Percentiles rank a stretch among this genome's conserved stretches.
These are phyloP conservation scores for Sporormia fimetaria DNA, from an alignment of 495 filamentous ascomycete genomes.

Conservation along the genomic window DNA sequence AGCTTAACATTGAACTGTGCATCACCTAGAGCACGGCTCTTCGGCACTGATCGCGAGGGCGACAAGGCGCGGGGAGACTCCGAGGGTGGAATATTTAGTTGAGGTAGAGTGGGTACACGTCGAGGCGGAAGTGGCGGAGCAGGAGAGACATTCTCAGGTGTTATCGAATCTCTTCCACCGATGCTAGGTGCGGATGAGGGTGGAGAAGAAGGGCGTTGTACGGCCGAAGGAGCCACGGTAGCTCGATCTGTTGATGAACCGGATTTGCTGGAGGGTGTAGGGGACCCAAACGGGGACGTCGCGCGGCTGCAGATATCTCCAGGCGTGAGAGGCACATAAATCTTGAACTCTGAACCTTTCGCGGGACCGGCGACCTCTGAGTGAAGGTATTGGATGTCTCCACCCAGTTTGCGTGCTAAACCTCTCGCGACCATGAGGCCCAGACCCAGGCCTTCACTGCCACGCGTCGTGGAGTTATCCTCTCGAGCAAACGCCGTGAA, in stretches of 20 bases:
- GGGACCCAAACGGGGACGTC: slow-evolving; percentile 29
- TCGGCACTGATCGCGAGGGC: no score
- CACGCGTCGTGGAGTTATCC: slow-evolving; percentile 60
- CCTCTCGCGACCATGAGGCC: slow-evolving; percentile 69
- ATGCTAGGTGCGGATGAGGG: no score
- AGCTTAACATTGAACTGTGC: slow-evolving; percentile 36
- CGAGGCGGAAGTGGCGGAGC: no score
- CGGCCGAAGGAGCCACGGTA: no score
- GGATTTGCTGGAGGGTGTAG: slow-evolving; percentile 25
- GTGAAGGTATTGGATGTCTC: slow-evolving; percentile 56
- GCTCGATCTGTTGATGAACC: slow-evolving; percentile 11
- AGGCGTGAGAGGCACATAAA: slow-evolving; percentile 53
- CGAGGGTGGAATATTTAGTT: no score
- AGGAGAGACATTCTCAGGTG: no score
- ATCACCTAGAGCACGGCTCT: slow-evolving; percentile 7
- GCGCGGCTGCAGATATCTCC: slow-evolving; percentile 31
- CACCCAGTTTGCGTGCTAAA: slow-evolving; percentile 61
- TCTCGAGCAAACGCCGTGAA: slow-evolving; percentile 68
- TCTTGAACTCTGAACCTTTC: slow-evolving; percentile 63
- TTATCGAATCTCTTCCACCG: no score
- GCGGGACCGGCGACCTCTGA: slow-evolving; percentile 57
- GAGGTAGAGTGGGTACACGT: no score
- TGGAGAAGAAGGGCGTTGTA: no score
- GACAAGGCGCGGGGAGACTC: no score
- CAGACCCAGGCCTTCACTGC: slow-evolving; percentile 62